Percentiles rank a stretch among this genome's conserved stretches.
These are phyloP conservation scores for Penicillium sp. DNA, from an alignment of 2,329 filamentous ascomycete genomes.

Conservation along the genomic window DNA sequence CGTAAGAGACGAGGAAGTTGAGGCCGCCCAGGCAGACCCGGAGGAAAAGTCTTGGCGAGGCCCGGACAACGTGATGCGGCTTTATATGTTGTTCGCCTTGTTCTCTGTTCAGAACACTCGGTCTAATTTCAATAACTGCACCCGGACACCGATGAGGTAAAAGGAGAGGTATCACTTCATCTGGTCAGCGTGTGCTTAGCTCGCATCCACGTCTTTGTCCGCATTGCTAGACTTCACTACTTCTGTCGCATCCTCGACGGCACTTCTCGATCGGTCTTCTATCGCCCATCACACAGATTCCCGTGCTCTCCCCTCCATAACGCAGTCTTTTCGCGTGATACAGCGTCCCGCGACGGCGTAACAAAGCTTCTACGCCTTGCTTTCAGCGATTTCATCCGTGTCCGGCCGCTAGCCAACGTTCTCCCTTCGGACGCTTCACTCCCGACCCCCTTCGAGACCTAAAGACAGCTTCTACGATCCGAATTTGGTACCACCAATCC, in stretches of 20 bases:
- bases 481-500: slow-evolving; percentile 14
- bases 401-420: slow-evolving; percentile 3
- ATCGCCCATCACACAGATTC: not conserved
- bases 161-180: not conserved
- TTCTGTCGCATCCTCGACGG: slow-evolving; percentile 11
- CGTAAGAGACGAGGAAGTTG: slow-evolving; percentile 9
- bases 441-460: not conserved
- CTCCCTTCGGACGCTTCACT: slow-evolving; percentile 3
- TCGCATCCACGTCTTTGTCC: slow-evolving; percentile 5
- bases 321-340: not conserved
- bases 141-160: not conserved
- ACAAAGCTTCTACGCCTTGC: slow-evolving; percentile 9
- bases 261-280: not conserved
- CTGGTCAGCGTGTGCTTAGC: not conserved
- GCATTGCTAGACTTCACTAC: slow-evolving; percentile 14
- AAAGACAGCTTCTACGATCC: slow-evolving; percentile 7
- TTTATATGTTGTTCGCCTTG: no score
- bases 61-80: slow-evolving; percentile 4
- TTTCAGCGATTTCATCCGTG: slow-evolving; percentile 12
- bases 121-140: not conserved
- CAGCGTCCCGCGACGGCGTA: not conserved
- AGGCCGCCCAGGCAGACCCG: slow-evolving; percentile 15
- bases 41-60: slow-evolving; percentile 23
- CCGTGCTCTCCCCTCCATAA: not conserved
- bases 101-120: not conserved